These are phyloP conservation scores for Solanum phureja DNA, from an alignment of 257 asterid species.

Conservation along the genomic window DNA sequence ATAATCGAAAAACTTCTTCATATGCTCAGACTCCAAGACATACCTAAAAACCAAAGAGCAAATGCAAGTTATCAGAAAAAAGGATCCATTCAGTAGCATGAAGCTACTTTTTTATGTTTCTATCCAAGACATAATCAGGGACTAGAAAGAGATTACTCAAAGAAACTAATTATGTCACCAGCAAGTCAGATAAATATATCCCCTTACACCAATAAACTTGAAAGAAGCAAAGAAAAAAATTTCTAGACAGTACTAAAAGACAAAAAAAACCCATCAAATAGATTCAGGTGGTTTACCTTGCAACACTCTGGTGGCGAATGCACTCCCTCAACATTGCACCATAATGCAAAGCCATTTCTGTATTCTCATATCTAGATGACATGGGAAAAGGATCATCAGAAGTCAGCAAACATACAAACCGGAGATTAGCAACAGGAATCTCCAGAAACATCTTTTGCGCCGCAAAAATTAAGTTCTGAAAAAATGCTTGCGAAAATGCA, in stretches of 20 bases:
- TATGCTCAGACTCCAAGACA: conserved; percentile 64
- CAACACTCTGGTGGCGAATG: conserved; percentile 78
- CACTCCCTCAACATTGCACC: conserved; percentile 84
- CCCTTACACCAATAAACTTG: neutral
- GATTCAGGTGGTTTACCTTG: conserved; percentile 34
- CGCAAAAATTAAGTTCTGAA: neutral
- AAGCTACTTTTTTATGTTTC: neutral
- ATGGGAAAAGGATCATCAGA: neutral
- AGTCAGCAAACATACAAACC: neutral
- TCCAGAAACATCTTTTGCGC: neutral
- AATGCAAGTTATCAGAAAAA: neutral
- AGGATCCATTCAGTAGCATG: neutral
- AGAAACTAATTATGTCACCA: neutral
- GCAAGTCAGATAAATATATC: neutral
- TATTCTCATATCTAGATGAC: conserved; percentile 41
- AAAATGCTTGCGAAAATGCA: neutral
- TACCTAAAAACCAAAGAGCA: conserved; percentile 26
- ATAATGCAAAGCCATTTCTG: conserved; percentile 64
- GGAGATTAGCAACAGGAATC: neutral
- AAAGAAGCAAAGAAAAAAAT: neutral
- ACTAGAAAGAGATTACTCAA: neutral
- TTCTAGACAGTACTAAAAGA: neutral
- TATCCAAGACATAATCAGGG: neutral
- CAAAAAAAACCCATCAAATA: neutral
- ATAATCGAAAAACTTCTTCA: conserved; percentile 58